Evolutionary conservation across 306 rosid genomes (phyloP).

Genomic region (Casuarina equisetifolia): DNA sequence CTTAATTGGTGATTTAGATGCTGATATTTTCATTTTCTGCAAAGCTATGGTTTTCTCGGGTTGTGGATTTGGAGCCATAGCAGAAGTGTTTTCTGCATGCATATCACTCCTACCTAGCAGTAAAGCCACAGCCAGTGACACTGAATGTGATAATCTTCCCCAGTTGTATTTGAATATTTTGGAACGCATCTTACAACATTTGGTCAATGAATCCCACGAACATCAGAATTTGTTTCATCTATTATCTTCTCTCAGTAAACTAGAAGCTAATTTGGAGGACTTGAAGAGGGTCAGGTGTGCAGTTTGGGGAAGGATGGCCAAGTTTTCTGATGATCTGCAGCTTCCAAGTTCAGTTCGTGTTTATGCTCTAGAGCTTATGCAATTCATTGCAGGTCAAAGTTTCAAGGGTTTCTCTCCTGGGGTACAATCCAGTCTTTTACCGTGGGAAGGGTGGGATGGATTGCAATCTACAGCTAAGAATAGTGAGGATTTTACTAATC

Average conservation of each 20-base stretch:
- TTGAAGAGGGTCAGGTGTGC: conserved; percentile 70
- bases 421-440: conserved; percentile 57
- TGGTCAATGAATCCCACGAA: conserved; percentile 64
- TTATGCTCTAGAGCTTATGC: conserved; percentile 84
- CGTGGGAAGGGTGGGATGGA: conserved; percentile 96
- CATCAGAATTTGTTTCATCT: conserved; percentile 64
- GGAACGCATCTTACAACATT: conserved; percentile 64
- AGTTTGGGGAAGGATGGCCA: conserved; percentile 84
- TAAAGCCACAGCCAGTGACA: conserved; percentile 35
- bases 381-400: conserved; percentile 71
- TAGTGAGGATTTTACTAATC: conserved; percentile 44
- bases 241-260: conserved; percentile 78
- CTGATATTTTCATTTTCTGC: conserved; percentile 64
- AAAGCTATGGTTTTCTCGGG: conserved; percentile 87
- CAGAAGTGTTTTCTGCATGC: conserved; percentile 73
- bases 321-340: conserved; percentile 83
- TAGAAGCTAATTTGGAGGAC: conserved; percentile 74
- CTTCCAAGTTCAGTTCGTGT: conserved; percentile 83
- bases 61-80: conserved; percentile 81
- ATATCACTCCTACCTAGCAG: conserved; percentile 47
- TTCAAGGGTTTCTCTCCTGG: conserved; percentile 75
- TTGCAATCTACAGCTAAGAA: conserved; percentile 45
- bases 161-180: conserved; percentile 65
- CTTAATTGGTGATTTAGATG: conserved; percentile 56
- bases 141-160: conserved; percentile 63